Evolutionary conservation across 2,329 filamentous ascomycete genomes (phyloP).

Genomic region (Pseudomassariella vexata): DNA sequence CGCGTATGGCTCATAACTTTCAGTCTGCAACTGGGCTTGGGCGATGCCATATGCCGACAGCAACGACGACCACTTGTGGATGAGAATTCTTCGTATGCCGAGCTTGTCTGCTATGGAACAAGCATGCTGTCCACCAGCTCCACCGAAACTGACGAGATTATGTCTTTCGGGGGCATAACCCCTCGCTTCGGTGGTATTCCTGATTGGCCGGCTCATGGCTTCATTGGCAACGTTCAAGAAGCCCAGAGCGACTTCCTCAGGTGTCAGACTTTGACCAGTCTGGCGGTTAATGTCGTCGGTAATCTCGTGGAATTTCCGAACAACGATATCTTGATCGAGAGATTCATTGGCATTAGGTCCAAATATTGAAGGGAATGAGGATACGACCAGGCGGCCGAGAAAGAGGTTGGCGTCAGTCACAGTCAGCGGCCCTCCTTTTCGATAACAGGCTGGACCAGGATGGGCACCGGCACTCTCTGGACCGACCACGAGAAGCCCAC

Average conservation of each 20-base stretch:
- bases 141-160: constrained; percentile 46
- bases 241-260: constrained; percentile 51
- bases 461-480: constrained; percentile 49
- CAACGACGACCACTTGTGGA: constrained; percentile 26
- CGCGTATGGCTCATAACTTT: constrained; percentile 9
- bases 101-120: constrained; percentile 32
- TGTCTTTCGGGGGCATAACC: constrained; percentile 24
- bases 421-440: constrained; percentile 65
- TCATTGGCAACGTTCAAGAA: constrained; percentile 73
- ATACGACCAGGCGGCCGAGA: constrained; percentile 52
- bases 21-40: constrained; percentile 10
- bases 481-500: constrained; percentile 66
- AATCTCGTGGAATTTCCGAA: constrained; percentile 32
- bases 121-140: constrained; percentile 62
- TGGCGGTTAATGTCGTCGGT: constrained; percentile 33
- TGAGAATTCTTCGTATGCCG: constrained; percentile 31
- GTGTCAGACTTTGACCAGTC: constrained; percentile 15
- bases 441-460: constrained; percentile 68
- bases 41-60: constrained; percentile 29
- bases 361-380: constrained; percentile 69
- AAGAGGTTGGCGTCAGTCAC: constrained; percentile 69
- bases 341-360: constrained; percentile 59
- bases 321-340: constrained; percentile 33
- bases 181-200: constrained; percentile 51
- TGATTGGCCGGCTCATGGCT: constrained; percentile 69